Conservation (phyloP, 768 basidiomycete species). For the Rhizopogon roseolus region DNA sequence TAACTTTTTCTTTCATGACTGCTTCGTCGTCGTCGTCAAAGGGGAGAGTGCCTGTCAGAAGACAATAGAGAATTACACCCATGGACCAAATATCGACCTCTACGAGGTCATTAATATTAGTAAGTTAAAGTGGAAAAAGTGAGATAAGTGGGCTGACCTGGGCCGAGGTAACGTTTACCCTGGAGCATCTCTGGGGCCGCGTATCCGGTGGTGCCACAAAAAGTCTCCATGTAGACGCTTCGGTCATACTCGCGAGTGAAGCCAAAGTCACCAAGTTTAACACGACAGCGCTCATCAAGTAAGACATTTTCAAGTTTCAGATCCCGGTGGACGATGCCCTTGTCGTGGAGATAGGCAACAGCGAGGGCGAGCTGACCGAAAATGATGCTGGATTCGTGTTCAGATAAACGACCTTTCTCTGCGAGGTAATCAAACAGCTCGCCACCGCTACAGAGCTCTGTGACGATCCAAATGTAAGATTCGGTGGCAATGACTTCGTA, state of each 20-base stretch:
- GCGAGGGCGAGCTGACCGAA: conserved; percentile 97
- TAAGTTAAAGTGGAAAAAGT: conserved; percentile 3
- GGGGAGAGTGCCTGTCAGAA: conserved; percentile 85
- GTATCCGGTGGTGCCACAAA: conserved; percentile 93
- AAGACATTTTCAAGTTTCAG: conserved; percentile 95
- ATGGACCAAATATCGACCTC: conserved; percentile 97
- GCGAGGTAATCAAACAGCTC: conserved; percentile 98
- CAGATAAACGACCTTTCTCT: conserved; percentile 84
- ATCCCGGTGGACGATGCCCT: conserved; percentile 94
- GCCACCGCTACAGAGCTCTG: conserved; percentile 94
- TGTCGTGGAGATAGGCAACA: conserved; percentile 87
- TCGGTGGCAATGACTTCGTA: conserved; percentile 99
- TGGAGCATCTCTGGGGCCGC: conserved; percentile 91
- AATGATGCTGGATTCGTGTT: conserved; percentile 79
- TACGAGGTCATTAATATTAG: conserved; percentile 21
- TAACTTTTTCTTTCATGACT: conserved; percentile 80
- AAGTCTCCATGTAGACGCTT: conserved; percentile 80
- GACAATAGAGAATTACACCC: conserved; percentile 85
- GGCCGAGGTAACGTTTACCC: conserved; percentile 85
- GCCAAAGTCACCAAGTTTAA: conserved; percentile 94
- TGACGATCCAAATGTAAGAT: conserved; percentile 92
- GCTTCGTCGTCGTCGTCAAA: conserved; percentile 88
- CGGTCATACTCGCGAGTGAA: conserved; percentile 90
- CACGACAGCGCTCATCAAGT: conserved; percentile 82
- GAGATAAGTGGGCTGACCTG: conserved; percentile 47